Evolutionary conservation across 495 filamentous ascomycete genomes (phyloP).

Genomic region (Usnea hakonensis): DNA sequence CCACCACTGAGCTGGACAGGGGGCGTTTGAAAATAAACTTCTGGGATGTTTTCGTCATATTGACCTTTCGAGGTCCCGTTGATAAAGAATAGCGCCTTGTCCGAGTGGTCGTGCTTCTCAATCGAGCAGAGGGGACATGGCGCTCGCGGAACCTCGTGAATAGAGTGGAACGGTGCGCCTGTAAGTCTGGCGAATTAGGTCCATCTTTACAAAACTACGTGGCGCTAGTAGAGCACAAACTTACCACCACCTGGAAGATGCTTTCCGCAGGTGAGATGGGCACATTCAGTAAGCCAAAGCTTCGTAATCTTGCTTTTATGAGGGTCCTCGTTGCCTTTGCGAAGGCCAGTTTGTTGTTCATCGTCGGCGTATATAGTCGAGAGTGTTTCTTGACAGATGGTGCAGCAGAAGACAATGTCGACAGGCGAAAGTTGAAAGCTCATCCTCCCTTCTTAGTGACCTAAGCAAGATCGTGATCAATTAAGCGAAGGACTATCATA

Average conservation of each 20-base stretch:
- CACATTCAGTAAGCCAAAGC: conserved; percentile 38
- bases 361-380: conserved; percentile 31
- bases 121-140: conserved; percentile 36
- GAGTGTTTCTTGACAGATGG: conserved; percentile 33
- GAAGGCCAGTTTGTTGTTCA: conserved; percentile 27
- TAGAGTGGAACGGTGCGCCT: conserved; percentile 38
- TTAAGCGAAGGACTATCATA: neutral
- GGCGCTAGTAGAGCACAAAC: neutral
- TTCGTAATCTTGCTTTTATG: conserved; percentile 29
- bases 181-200: neutral
- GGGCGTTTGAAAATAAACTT: conserved; percentile 31
- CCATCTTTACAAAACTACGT: neutral
- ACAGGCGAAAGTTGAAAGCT: conserved; percentile 8
- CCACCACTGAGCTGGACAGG: conserved; percentile 28
- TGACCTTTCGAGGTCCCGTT: conserved; percentile 30
- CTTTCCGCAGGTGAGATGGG: conserved; percentile 37
- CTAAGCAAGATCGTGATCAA: neutral
- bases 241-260: conserved; percentile 39
- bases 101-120: conserved; percentile 26
- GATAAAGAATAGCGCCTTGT: conserved; percentile 34
- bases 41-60: conserved; percentile 34
- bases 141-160: conserved; percentile 30
- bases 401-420: conserved; percentile 39
- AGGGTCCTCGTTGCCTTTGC: conserved; percentile 24
- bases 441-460: neutral